phyloP scores from a whole-genome alignment of 2,329 filamentous ascomycete species.

The Sarocladium kiliense region DNA sequence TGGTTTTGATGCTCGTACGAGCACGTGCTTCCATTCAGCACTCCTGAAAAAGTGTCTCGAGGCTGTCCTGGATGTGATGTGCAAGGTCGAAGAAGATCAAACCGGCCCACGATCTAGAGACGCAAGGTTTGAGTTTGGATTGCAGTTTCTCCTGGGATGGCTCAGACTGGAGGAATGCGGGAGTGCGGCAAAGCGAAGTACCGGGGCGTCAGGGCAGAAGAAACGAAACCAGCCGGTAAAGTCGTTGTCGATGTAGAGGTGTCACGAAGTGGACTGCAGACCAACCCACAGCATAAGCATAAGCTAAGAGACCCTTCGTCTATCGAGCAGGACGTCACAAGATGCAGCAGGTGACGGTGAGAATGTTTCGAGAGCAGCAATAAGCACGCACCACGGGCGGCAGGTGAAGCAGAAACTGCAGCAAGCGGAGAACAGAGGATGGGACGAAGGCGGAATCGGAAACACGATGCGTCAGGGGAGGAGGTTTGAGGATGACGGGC shows the following conservation, averaged over 20 bases:
- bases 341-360: slow-evolving; percentile 3
- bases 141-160: not conserved
- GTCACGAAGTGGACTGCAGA: not conserved
- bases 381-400: not conserved
- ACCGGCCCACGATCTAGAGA: not conserved
- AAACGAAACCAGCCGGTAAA: not conserved
- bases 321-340: slow-evolving; percentile 1
- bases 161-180: not conserved
- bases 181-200: not conserved
- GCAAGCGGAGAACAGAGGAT: not conserved
- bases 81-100: slow-evolving; percentile 6
- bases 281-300: slow-evolving; percentile 1
- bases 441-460: slow-evolving; percentile 8
- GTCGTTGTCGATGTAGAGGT: not conserved
- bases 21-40: slow-evolving; percentile 1
- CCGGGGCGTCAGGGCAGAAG: not conserved
- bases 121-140: not conserved
- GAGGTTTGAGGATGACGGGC: slow-evolving; percentile 2
- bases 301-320: not conserved
- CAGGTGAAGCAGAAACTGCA: slow-evolving; percentile 7
- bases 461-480: slow-evolving; percentile 9
- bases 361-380: slow-evolving; percentile 5
- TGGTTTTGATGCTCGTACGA: not conserved
- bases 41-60: not conserved
- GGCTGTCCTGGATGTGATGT: not conserved